Evolutionary conservation across 768 basidiomycete genomes (phyloP).

Genomic region (Collybiopsis confluens): DNA sequence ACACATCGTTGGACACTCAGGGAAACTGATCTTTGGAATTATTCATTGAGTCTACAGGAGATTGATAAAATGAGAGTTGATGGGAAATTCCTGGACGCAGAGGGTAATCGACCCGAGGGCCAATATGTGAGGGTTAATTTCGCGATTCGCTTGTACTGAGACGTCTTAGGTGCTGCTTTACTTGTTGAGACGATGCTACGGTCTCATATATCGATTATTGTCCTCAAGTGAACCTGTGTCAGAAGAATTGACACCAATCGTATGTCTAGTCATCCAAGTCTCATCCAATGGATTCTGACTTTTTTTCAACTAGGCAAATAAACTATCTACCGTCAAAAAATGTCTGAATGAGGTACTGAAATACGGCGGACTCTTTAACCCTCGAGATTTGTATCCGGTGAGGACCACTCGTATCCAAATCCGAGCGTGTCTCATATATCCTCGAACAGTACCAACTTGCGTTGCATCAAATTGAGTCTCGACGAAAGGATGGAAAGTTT

Average conservation of each 20-base stretch:
- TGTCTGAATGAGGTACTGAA: constrained; percentile 94
- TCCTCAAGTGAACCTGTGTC: constrained; percentile 96
- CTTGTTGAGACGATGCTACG: constrained; percentile 90
- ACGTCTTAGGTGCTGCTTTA: constrained; percentile 78
- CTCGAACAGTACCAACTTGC: constrained; percentile 80
- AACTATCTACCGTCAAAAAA: constrained; percentile 93
- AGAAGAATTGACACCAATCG: constrained; percentile 96
- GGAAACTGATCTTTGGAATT: constrained; percentile 93
- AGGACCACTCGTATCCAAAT: constrained; percentile 22
- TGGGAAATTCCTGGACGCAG: constrained; percentile 93
- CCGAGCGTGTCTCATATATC: background rate
- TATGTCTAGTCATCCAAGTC: constrained; percentile 29
- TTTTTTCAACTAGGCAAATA: constrained; percentile 68
- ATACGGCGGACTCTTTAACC: constrained; percentile 89
- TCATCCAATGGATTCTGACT: background rate
- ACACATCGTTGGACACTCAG: constrained; percentile 97
- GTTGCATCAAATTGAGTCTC: constrained; percentile 89
- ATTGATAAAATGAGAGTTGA: constrained; percentile 97
- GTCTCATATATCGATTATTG: constrained; percentile 88
- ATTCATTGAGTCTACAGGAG: constrained; percentile 88
- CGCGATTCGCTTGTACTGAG: background rate
- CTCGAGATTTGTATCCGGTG: constrained; percentile 91
- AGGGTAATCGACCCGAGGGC: constrained; percentile 86
- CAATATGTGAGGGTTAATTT: constrained; percentile 72
- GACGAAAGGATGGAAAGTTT: constrained; percentile 93